Conservation (phyloP, 163 green algal species). For the Chlorella variabilis region DNA sequence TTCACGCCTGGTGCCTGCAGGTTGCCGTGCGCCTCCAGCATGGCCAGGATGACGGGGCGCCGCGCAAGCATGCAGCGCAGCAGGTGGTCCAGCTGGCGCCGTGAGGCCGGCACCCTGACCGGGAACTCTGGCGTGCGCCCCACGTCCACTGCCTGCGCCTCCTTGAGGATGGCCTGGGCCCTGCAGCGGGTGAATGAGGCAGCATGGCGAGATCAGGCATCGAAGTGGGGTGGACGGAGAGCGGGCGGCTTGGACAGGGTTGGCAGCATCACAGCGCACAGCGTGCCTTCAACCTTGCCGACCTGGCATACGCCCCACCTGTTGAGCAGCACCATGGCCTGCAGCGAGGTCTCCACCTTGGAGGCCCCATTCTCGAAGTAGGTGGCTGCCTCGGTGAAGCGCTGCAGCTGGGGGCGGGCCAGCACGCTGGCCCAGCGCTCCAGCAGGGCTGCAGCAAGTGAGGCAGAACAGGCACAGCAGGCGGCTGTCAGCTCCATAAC, state of each 20-base stretch:
- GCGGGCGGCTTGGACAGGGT: too few species aligned
- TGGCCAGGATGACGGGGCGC: not conserved
- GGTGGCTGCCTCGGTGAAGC: slow-evolving; percentile 26
- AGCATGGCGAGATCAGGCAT: not conserved
- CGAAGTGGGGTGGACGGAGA: not conserved
- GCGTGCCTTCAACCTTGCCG: too few species aligned
- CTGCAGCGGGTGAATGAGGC: not conserved
- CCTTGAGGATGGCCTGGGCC: not conserved
- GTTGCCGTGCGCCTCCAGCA: not conserved
- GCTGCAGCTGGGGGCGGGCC: slow-evolving; percentile 48
- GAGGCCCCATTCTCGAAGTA: slow-evolving; percentile 15
- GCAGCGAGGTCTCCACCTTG: slow-evolving; percentile 10
- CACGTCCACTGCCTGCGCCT: not conserved
- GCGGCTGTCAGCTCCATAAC: too few species aligned
- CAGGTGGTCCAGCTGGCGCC: not conserved
- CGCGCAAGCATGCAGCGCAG: slow-evolving; percentile 8
- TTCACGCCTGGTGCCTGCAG: not conserved
- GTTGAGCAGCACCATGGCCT: slow-evolving; percentile 2
- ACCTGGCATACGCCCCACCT: too few species aligned
- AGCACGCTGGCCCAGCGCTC: slow-evolving; percentile 57
- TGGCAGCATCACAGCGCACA: too few species aligned
- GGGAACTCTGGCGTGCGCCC: slow-evolving; percentile 20
- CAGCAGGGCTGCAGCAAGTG: not conserved
- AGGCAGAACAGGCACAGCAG: not conserved
- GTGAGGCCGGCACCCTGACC: not conserved